Conservation (phyloP, 371 early-diverging fungal species). For the Apophysomyces ossiformis region DNA sequence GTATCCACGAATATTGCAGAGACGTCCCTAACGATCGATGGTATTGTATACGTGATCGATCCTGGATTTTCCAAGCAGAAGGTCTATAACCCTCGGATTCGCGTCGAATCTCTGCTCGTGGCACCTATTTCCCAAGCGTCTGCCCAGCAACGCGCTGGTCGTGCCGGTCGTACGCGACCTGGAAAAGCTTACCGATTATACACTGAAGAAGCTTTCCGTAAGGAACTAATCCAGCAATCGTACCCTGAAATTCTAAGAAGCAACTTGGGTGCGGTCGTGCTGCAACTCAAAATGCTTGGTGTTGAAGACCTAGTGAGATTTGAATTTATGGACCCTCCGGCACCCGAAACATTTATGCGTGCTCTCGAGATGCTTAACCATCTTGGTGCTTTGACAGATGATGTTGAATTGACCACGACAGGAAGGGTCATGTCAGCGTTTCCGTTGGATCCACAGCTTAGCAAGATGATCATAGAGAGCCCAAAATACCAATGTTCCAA, state of each 20-base stretch:
- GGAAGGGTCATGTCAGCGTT: slow-evolving; percentile 89
- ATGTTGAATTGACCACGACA: slow-evolving; percentile 80
- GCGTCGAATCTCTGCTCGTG: slow-evolving; percentile 79
- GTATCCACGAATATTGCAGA: slow-evolving; percentile 99
- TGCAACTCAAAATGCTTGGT: slow-evolving; percentile 88
- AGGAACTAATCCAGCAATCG: slow-evolving; percentile 84
- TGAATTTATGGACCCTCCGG: slow-evolving; percentile 95
- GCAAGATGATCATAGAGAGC: slow-evolving; percentile 84
- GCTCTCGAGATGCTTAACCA: slow-evolving; percentile 89
- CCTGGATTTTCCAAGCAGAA: slow-evolving; percentile 98
- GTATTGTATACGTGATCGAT: slow-evolving; percentile 98
- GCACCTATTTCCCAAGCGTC: slow-evolving; percentile 79
- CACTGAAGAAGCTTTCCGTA: slow-evolving; percentile 83
- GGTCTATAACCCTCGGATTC: slow-evolving; percentile 94
- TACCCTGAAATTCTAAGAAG: slow-evolving; percentile 91
- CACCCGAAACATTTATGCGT: slow-evolving; percentile 90
- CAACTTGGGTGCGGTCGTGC: slow-evolving; percentile 83
- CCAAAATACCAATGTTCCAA: slow-evolving; percentile 87
- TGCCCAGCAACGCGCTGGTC: slow-evolving; percentile 89
- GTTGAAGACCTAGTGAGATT: slow-evolving; percentile 91
- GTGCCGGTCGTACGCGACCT: slow-evolving; percentile 90
- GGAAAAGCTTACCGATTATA: slow-evolving; percentile 97
- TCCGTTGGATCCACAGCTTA: slow-evolving; percentile 90
- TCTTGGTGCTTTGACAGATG: slow-evolving; percentile 87
- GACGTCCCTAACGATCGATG: slow-evolving; percentile 98